phyloP scores from a whole-genome alignment of 805 yeast genomes.

The Suhomyces sp. region DNA sequence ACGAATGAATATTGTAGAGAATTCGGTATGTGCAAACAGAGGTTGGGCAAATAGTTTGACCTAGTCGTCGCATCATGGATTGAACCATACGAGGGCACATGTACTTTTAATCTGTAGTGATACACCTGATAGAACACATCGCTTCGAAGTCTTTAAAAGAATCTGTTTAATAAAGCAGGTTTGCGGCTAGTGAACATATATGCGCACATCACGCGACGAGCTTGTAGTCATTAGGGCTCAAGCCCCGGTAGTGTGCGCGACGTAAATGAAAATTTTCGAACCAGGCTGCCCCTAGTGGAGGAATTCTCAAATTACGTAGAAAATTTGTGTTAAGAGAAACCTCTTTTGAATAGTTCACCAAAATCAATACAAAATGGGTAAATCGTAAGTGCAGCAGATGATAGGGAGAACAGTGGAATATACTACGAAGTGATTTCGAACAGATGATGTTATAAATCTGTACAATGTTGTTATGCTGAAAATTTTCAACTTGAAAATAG shows the following conservation, averaged over 20 bases:
- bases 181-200: neutral
- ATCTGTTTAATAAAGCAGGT: neutral
- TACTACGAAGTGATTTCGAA: neutral
- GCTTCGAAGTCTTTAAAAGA: neutral
- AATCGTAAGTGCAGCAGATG: slow-evolving; percentile 29
- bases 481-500: neutral
- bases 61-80: neutral
- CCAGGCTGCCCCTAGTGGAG: neutral
- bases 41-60: neutral
- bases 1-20: neutral
- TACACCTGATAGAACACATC: neutral
- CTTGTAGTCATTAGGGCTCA: slow-evolving; percentile 2
- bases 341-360: slow-evolving; percentile 13
- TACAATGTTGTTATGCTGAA: neutral
- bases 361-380: slow-evolving; percentile 31
- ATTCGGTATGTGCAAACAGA: neutral
- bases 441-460: neutral
- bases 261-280: slow-evolving; percentile 10
- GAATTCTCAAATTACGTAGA: slow-evolving; percentile 2
- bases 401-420: neutral
- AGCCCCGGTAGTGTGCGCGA: slow-evolving; percentile 4
- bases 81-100: no score
- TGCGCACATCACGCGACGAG: neutral
- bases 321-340: slow-evolving; percentile 1
- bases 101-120: no score